Evolutionary conservation across 176 grass and related monocot genomes (phyloP).

Genomic region (Cenchrus americanus): DNA sequence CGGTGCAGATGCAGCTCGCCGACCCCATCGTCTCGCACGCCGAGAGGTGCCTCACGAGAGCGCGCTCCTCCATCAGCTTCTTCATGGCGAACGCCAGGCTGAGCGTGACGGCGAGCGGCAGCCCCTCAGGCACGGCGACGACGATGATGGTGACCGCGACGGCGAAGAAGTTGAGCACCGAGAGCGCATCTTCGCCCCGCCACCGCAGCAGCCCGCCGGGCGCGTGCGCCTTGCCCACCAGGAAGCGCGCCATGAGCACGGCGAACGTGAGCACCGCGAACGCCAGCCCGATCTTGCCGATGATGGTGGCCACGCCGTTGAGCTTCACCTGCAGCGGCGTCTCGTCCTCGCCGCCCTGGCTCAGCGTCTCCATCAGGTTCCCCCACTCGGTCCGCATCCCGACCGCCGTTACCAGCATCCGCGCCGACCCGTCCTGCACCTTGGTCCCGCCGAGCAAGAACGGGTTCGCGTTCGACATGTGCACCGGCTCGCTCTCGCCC

Average conservation of each 20-base stretch:
- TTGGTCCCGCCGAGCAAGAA: conserved; percentile 96
- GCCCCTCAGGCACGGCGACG: conserved; percentile 89
- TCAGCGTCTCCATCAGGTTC: conserved; percentile 93
- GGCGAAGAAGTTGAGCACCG: conserved; percentile 86
- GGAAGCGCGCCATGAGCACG: conserved; percentile 74
- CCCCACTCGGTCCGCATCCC: conserved; percentile 99
- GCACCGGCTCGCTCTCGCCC: conserved; percentile 86
- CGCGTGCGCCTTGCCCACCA: conserved; percentile 47
- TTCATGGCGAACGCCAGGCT: conserved; percentile 98
- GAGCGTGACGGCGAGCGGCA: conserved; percentile 92
- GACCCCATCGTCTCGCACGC: conserved; percentile 99
- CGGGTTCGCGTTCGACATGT: conserved; percentile 56
- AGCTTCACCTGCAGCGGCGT: conserved; percentile 97
- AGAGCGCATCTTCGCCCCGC: conserved; percentile 62
- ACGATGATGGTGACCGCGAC: conserved; percentile 90
- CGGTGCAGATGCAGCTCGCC: conserved; percentile 93
- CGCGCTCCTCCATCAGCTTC: conserved; percentile 87
- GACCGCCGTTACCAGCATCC: conserved; percentile 91
- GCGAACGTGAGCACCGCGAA: conserved; percentile 82
- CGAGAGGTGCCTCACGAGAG: conserved; percentile 90
- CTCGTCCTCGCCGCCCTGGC: conserved; percentile 88
- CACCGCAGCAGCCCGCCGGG: conserved; percentile 55
- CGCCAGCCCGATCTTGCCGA: conserved; percentile 89
- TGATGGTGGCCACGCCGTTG: conserved; percentile 97
- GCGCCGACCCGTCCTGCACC: conserved; percentile 86